phyloP scores from a whole-genome alignment of 176 grass and related monocot genomes.

The Oryza brachyantha region DNA sequence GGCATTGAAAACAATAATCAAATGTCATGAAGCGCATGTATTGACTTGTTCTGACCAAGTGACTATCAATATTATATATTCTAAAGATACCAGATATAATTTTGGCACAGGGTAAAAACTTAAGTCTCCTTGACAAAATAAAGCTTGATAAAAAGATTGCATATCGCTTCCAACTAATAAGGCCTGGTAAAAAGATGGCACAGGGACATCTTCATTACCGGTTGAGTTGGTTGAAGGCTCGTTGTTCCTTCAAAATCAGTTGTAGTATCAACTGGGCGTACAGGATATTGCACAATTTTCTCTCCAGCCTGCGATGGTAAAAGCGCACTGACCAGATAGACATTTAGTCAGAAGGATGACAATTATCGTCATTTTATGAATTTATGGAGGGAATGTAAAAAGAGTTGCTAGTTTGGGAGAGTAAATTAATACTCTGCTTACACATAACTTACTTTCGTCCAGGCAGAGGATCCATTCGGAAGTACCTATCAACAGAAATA shows the following conservation, averaged over 20 bases:
- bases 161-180: neutral
- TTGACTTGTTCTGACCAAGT: neutral
- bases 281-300: slow-evolving; percentile 74
- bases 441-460: slow-evolving; percentile 88
- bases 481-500: slow-evolving; percentile 66
- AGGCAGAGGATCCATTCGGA: slow-evolving; percentile 90
- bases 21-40: neutral
- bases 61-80: slow-evolving; percentile 5
- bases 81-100: neutral
- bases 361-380: neutral
- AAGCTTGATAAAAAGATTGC: slow-evolving; percentile 8
- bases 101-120: neutral
- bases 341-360: slow-evolving; percentile 8
- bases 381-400: slow-evolving; percentile 3
- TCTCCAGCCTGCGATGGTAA: slow-evolving; percentile 79
- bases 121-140: neutral
- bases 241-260: slow-evolving; percentile 97
- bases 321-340: slow-evolving; percentile 70
- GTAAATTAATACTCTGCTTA: slow-evolving; percentile 24
- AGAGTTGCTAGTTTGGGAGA: slow-evolving; percentile 13
- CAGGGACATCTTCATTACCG: slow-evolving; percentile 44
- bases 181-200: slow-evolving; percentile 1
- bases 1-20: neutral
- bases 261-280: slow-evolving; percentile 89
- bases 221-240: slow-evolving; percentile 86